These are phyloP conservation scores for Crepidotus variabilis DNA, from an alignment of 768 basidiomycete genomes.

Conservation along the genomic window DNA sequence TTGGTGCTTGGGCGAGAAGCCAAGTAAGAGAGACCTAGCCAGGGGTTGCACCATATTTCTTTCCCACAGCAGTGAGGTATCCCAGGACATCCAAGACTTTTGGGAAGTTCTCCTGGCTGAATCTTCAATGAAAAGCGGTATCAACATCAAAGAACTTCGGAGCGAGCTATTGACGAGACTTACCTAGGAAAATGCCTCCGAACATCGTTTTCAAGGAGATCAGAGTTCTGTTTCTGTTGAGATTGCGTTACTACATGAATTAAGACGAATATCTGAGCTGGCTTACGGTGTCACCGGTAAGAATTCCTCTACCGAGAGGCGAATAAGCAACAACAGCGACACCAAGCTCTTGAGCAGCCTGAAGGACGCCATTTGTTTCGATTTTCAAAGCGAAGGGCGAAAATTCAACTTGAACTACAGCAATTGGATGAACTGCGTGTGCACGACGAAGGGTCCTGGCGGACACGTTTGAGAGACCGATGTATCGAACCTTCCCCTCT, in stretches of 20 bases:
- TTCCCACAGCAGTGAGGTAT: slow-evolving; percentile 31
- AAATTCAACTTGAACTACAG: too few species aligned
- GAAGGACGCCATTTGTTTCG: slow-evolving; percentile 28
- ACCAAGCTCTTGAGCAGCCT: slow-evolving; percentile 45
- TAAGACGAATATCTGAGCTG: neutral
- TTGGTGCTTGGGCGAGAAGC: slow-evolving; percentile 43
- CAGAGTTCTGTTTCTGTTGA: slow-evolving; percentile 30
- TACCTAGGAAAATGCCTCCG: slow-evolving; percentile 31
- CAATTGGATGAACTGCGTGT: slow-evolving; percentile 44
- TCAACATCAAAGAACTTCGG: neutral
- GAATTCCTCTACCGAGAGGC: slow-evolving; percentile 50
- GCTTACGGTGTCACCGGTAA: slow-evolving; percentile 42
- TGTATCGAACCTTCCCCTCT: slow-evolving; percentile 41
- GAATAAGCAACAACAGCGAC: slow-evolving; percentile 43
- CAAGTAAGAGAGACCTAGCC: too few species aligned
- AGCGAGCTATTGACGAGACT: neutral
- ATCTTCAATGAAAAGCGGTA: slow-evolving; percentile 16
- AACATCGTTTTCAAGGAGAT: slow-evolving; percentile 37
- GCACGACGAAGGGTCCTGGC: slow-evolving; percentile 45
- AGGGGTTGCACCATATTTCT: slow-evolving; percentile 35
- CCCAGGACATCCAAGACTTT: slow-evolving; percentile 42
- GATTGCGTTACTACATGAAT: too few species aligned
- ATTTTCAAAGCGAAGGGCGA: too few species aligned
- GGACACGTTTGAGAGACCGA: slow-evolving; percentile 53
- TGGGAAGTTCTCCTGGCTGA: slow-evolving; percentile 41